These are phyloP conservation scores for Taxawa tesnikishii DNA, from an alignment of 2,329 filamentous ascomycete genomes.

Conservation along the genomic window DNA sequence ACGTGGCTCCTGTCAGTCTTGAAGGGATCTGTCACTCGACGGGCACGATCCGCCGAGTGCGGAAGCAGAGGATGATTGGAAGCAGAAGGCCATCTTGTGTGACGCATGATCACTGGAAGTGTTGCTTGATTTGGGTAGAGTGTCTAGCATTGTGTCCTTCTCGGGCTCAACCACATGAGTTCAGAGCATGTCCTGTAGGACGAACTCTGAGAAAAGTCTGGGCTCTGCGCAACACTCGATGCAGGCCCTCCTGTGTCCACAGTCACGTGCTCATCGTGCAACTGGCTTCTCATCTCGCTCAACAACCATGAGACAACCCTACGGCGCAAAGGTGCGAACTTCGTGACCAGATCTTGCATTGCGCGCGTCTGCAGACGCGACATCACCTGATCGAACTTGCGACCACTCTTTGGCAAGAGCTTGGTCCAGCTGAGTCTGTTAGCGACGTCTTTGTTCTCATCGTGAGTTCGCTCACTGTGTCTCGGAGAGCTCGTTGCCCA, in stretches of 20 bases:
- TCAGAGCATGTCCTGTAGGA: not conserved
- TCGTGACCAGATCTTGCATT: not conserved
- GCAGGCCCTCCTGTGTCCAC: not conserved
- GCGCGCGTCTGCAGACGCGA: slow-evolving; percentile 1
- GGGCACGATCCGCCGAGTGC: not conserved
- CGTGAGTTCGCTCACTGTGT: not conserved
- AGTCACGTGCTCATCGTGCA: slow-evolving; percentile 2
- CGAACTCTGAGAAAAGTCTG: not conserved
- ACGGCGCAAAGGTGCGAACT: not conserved
- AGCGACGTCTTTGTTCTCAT: not conserved
- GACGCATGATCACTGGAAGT: not conserved
- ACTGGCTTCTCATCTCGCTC: slow-evolving; percentile 2
- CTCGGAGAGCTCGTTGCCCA: slow-evolving; percentile 1
- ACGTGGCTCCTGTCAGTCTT: not conserved
- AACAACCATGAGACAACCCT: slow-evolving; percentile 1
- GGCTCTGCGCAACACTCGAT: not conserved
- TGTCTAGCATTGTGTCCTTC: not conserved
- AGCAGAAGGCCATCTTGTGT: too few relatives aligned
- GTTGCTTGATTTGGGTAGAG: not conserved
- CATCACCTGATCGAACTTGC: slow-evolving; percentile 1
- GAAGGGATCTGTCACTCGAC: not conserved
- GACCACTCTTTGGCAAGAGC: not conserved
- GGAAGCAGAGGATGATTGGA: too few relatives aligned
- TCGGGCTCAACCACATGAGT: not conserved
- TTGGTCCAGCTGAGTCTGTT: slow-evolving; percentile 1